These are phyloP conservation scores for Daldinia eschscholtzii DNA, from an alignment of 2,329 filamentous ascomycete genomes.

Conservation along the genomic window DNA sequence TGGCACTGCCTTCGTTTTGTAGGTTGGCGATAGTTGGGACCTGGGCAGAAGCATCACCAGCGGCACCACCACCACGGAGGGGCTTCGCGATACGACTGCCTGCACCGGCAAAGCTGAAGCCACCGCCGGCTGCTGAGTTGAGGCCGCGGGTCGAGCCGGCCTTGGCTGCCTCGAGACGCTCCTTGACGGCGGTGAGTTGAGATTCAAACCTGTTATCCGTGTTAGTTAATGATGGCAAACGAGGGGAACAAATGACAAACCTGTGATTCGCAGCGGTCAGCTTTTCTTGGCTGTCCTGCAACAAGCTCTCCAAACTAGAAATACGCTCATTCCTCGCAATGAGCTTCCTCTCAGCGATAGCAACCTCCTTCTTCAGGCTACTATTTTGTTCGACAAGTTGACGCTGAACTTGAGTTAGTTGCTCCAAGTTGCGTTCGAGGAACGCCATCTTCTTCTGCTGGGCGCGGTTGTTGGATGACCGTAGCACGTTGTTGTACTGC, in stretches of 20 bases:
- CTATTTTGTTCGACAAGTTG: constrained; percentile 99
- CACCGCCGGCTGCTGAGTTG: constrained; percentile 70
- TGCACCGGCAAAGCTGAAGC: constrained; percentile 77
- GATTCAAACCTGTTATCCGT: constrained; percentile 83
- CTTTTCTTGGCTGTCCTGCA: constrained; percentile 99
- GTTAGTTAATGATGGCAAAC: constrained; percentile 47
- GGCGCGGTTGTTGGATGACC: constrained; percentile 95
- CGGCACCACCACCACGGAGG: constrained; percentile 72
- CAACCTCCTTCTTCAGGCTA: constrained; percentile 97
- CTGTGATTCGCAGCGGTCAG: constrained; percentile 96
- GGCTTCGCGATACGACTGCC: constrained; percentile 78
- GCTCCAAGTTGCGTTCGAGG: constrained; percentile 96
- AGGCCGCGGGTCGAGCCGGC: constrained; percentile 89
- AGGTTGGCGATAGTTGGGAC: constrained; percentile 70
- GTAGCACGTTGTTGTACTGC: constrained; percentile 98
- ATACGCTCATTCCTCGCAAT: constrained; percentile 98
- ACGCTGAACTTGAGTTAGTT: constrained; percentile 95
- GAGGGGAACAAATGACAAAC: constrained; percentile 66
- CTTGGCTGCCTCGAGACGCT: constrained; percentile 95
- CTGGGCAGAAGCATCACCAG: constrained; percentile 57
- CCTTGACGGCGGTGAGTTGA: constrained; percentile 96
- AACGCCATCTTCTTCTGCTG: constrained; percentile 99
- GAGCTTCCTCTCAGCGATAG: constrained; percentile 96
- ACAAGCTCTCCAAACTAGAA: constrained; percentile 87
- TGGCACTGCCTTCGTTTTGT: constrained; percentile 67